phyloP scores from a whole-genome alignment of 192 early-diverging fungal species.

The Lunasporangiospora selenospora region DNA sequence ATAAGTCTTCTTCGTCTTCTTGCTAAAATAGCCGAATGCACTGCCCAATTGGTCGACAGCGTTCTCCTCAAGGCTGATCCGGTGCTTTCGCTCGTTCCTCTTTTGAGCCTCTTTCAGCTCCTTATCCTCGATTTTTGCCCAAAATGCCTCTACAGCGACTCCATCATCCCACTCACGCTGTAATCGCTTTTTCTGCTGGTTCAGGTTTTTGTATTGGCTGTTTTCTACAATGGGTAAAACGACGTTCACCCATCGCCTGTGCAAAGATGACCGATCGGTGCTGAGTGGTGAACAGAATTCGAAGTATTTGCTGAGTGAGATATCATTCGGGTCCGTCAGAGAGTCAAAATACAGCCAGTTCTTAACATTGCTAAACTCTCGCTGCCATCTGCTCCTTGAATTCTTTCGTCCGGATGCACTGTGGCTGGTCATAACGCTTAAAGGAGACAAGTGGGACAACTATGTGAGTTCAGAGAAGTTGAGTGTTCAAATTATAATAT shows the following conservation, averaged over 20 bases:
- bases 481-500: too few relatives aligned
- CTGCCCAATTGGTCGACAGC: conserved; percentile 11
- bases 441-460: too few relatives aligned
- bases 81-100: conserved; percentile 17
- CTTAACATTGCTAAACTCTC: conserved; percentile 6
- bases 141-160: conserved; percentile 4
- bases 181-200: conserved; percentile 9
- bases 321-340: conserved; percentile 2
- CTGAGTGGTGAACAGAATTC: conserved; percentile 10
- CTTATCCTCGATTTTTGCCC: conserved; percentile 9
- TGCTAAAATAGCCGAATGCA: conserved; percentile 8
- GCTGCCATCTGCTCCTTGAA: conserved; percentile 1
- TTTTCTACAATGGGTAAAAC: conserved; percentile 20
- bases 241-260: conserved; percentile 7
- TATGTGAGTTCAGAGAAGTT: too few relatives aligned
- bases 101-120: conserved; percentile 5
- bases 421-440: background rate
- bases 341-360: conserved; percentile 2
- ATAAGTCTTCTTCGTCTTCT: conserved; percentile 10
- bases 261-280: conserved; percentile 1
- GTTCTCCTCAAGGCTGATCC: conserved; percentile 12
- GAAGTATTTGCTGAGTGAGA: conserved; percentile 14
- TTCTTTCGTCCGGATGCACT: background rate
- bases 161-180: conserved; percentile 5
- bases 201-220: conserved; percentile 1